Evolutionary conservation across 2,329 filamentous ascomycete species (phyloP).

Genomic region (Whalleya microplaca): DNA sequence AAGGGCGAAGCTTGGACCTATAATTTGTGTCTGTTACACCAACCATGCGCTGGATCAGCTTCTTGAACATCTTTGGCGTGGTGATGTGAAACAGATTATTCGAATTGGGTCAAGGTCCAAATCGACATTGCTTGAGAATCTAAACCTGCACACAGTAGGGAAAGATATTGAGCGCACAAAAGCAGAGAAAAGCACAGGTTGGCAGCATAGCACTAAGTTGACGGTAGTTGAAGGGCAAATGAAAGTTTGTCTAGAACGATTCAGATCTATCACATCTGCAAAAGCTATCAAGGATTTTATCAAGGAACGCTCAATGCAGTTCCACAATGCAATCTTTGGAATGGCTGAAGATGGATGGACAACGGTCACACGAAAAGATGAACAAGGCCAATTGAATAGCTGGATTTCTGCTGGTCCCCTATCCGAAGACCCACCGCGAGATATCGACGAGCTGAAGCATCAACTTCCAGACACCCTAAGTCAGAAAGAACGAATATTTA

Average conservation of each 20-base stretch:
- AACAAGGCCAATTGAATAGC: neutral
- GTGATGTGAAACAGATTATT: conserved; percentile 54
- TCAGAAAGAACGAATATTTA: conserved; percentile 7
- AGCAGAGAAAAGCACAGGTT: conserved; percentile 40
- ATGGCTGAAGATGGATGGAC: neutral
- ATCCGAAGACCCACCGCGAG: conserved; percentile 1
- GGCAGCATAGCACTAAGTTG: conserved; percentile 30
- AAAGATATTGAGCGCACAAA: conserved; percentile 41
- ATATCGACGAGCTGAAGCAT: neutral
- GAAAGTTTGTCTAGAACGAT: conserved; percentile 1
- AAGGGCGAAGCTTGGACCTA: conserved; percentile 48
- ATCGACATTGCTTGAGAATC: conserved; percentile 51
- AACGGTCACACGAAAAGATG: neutral
- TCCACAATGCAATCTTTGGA: conserved; percentile 11
- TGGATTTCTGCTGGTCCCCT: conserved; percentile 8
- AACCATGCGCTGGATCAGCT: conserved; percentile 59
- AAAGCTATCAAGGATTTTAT: conserved; percentile 27
- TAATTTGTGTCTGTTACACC: conserved; percentile 57
- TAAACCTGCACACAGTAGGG: conserved; percentile 53
- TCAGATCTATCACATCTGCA: conserved; percentile 8
- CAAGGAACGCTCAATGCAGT: neutral
- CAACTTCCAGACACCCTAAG: conserved; percentile 4
- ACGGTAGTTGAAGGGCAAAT: conserved; percentile 5
- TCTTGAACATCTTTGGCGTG: conserved; percentile 60
- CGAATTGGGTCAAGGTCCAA: conserved; percentile 65